Percentiles rank a stretch among this genome's conserved stretches.
Conservation (phyloP, 2,329 filamentous ascomycete genomes). For the Lanzia echinophila region DNA sequence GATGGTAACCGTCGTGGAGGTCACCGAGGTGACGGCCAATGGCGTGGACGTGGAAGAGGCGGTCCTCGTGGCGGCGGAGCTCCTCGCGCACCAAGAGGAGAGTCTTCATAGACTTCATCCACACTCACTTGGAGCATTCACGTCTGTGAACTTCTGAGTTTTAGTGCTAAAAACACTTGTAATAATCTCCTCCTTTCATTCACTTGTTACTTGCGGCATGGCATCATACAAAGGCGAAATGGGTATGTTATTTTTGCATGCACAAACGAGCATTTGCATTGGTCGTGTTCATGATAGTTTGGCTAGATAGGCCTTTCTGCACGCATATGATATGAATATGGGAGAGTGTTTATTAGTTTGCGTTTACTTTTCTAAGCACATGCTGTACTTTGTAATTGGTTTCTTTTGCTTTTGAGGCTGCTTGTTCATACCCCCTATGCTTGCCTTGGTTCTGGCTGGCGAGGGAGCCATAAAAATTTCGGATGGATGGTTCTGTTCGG, state of each 20-base stretch:
- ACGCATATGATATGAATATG: constrained; percentile 8
- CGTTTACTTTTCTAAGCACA: constrained; percentile 3
- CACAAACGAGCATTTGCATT: constrained; percentile 10
- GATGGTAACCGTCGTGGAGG: constrained; percentile 40
- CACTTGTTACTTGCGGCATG: constrained; percentile 11
- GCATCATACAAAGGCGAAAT: constrained; percentile 12
- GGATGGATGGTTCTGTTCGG: constrained; percentile 4
- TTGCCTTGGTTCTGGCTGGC: not conserved
- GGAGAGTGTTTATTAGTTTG: constrained; percentile 1
- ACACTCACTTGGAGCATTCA: not conserved
- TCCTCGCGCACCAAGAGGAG: constrained; percentile 18
- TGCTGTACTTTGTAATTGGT: constrained; percentile 3
- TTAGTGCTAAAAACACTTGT: constrained; percentile 3
- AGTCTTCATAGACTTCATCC: constrained; percentile 1
- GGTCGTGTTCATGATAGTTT: constrained; percentile 9
- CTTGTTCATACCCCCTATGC: constrained; percentile 9
- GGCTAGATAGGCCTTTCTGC: constrained; percentile 7
- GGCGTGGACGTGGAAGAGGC: constrained; percentile 29
- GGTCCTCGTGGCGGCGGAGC: constrained; percentile 16
- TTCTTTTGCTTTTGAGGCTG: constrained; percentile 6
- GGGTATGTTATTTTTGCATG: constrained; percentile 12
- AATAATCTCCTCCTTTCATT: constrained; percentile 10
- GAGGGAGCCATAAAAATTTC: constrained; percentile 2
- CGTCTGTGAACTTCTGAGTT: not conserved
- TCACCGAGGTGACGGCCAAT: constrained; percentile 32